These are phyloP conservation scores for Phlebopus sp. DNA, from an alignment of 1,284 basidiomycete species.

Conservation along the genomic window DNA sequence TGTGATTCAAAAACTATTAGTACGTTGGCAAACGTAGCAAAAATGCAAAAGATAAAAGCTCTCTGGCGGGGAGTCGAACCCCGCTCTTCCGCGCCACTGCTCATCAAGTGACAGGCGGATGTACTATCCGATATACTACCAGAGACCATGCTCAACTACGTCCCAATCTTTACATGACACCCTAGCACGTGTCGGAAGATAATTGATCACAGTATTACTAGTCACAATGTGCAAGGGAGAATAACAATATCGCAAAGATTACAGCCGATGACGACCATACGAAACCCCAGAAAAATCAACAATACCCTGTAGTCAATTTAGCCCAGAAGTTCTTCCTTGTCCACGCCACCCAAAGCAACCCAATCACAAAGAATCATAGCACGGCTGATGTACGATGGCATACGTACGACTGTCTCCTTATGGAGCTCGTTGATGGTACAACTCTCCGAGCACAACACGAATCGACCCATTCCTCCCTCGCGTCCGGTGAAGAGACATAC, in stretches of 20 bases:
- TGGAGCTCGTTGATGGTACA: constrained; percentile 15
- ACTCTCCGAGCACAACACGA: constrained; percentile 21
- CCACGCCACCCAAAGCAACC: constrained; percentile 1
- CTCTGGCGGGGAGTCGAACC: constrained; percentile 46
- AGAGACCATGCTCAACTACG: constrained; percentile 25
- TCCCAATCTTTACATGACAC: neutral
- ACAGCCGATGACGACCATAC: too few relatives aligned
- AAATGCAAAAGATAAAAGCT: constrained; percentile 19
- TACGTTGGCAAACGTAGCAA: neutral
- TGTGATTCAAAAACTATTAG: too few relatives aligned
- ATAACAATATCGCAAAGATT: too few relatives aligned
- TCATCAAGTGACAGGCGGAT: constrained; percentile 37
- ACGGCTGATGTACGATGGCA: constrained; percentile 10
- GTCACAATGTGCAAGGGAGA: too few relatives aligned
- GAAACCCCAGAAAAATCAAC: too few relatives aligned
- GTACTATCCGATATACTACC: constrained; percentile 47
- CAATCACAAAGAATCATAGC: neutral
- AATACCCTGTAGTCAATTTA: too few relatives aligned
- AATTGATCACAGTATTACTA: too few relatives aligned
- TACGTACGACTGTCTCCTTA: constrained; percentile 20
- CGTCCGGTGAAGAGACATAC: constrained; percentile 20
- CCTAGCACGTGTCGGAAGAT: too few relatives aligned
- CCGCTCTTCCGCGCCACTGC: constrained; percentile 37
- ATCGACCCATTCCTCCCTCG: constrained; percentile 20
- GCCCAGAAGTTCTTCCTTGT: neutral